Conservation (phyloP, 176 grass and related monocot genomes). For the Carex myosuroides region DNA sequence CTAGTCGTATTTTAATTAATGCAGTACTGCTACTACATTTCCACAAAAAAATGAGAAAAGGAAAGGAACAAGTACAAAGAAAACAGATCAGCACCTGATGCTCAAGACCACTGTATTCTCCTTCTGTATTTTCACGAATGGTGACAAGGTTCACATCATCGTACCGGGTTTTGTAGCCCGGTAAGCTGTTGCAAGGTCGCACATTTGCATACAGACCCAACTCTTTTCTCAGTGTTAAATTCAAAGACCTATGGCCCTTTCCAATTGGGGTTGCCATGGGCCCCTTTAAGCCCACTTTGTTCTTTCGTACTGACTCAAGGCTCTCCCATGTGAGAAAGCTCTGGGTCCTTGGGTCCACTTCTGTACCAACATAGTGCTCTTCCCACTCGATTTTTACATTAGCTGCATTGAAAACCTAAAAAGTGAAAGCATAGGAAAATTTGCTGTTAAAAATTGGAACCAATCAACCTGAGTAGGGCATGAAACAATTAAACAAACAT, state of each 20-base stretch:
- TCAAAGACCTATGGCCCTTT: conserved; percentile 94
- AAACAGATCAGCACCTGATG: conserved; percentile 57
- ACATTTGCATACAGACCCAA: conserved; percentile 98
- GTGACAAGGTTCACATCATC: conserved; percentile 97
- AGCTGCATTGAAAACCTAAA: conserved; percentile 87
- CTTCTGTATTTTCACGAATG: conserved; percentile 98
- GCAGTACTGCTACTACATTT: neutral
- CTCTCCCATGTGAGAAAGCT: conserved; percentile 99
- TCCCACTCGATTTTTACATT: conserved; percentile 89
- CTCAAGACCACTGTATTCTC: conserved; percentile 98
- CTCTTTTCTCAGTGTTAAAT: conserved; percentile 95
- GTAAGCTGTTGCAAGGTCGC: conserved; percentile 93
- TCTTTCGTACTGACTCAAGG: conserved; percentile 80
- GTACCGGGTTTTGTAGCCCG: conserved; percentile 93
- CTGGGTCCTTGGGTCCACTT: conserved; percentile 94
- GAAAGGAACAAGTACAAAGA: neutral
- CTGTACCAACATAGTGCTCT: conserved; percentile 89
- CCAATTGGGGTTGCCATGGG: conserved; percentile 99
- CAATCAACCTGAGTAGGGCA: neutral
- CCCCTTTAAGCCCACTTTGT: conserved; percentile 94
- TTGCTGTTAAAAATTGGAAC: neutral
- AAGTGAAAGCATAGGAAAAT: neutral
- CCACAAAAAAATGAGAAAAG: neutral
- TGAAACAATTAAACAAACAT: neutral
- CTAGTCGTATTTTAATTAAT: neutral